Evolutionary conservation across 345 rosid genomes (phyloP), one percentile per base, ranked within the genome.

Genomic region (Eucalyptus pauciflora): DNA sequence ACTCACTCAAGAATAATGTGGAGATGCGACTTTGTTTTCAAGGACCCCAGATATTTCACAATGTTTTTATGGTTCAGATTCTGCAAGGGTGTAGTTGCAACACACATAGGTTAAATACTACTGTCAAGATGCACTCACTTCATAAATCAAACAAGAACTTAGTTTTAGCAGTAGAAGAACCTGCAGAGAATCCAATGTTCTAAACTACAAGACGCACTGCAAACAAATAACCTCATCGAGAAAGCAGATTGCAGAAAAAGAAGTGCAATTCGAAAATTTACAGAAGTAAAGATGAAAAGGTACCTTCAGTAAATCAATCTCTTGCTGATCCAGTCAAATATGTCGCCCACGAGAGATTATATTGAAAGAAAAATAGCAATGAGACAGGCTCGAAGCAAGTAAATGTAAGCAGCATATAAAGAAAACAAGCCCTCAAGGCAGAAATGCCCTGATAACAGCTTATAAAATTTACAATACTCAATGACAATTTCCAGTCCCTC

Each of bases 1-100:
- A 91, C 98, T 95, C 94, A 98, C 99, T 98, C 99, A 88, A 98
- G 96, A 89, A 97, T 94, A 90, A 98, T 98, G 94, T 97, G 99
- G 93, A 98, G 99, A 92, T 98, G 99, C 90, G 94, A 91, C 92
- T 91, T 97, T 64, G 99, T 98, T 96, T 97, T 98, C 87, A 90
- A 94, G 29, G 99, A 98, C 54, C 99, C 99, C 87, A 98, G 96
- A 94, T 98, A 98, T 92, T 98, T 98, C 88, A 98, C 99, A 86
- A 98, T 98, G 92, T 98, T 98, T 92, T 96, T 98, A 92, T 98
- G 99, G 92, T 98, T 98, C 94, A 98, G 90, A 90, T 95, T 98
- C 99, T 98, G 96, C 89, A 88, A 67, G 60, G 41, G 89, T 85
- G 46, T 80, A 90, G 22, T 67, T 80, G 64, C 45, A 88, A 83